These are phyloP conservation scores for Sclerotiophoma versabilis DNA, from an alignment of 2,329 filamentous ascomycete genomes.

Conservation along the genomic window DNA sequence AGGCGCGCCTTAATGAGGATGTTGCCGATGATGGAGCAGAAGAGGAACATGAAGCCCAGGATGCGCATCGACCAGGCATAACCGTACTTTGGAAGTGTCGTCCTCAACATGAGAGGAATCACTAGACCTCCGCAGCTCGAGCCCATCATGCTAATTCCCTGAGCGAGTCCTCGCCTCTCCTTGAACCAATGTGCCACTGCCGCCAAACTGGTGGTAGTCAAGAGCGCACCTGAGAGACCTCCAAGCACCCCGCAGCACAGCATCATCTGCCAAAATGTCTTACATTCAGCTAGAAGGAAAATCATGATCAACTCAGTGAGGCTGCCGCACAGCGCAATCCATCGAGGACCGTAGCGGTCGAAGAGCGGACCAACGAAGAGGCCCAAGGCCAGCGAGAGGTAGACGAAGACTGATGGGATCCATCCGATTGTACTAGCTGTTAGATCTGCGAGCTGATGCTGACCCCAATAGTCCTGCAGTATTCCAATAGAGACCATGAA, in stretches of 20 bases:
- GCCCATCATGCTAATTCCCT: conserved; percentile 51
- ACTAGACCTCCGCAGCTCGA: conserved; percentile 45
- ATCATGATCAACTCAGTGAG: conserved; percentile 37
- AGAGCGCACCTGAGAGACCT: conserved; percentile 49
- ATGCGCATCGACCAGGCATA: conserved; percentile 50
- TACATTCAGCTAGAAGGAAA: conserved; percentile 44
- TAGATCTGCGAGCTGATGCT: conserved; percentile 73
- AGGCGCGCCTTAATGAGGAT: conserved; percentile 46
- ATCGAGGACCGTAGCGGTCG: conserved; percentile 46
- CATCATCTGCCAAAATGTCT: conserved; percentile 53
- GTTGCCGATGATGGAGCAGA: conserved; percentile 44
- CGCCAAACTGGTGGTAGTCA: conserved; percentile 48
- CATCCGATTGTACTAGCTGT: conserved; percentile 74
- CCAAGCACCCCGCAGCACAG: conserved; percentile 50
- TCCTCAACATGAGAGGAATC: conserved; percentile 46
- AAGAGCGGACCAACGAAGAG: conserved; percentile 84
- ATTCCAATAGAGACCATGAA: conserved; percentile 65
- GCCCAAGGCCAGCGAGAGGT: conserved; percentile 81
- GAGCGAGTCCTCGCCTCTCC: conserved; percentile 44
- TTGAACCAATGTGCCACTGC: conserved; percentile 52
- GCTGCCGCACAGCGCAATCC: conserved; percentile 44
- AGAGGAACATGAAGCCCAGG: conserved; percentile 47
- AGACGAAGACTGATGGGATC: conserved; percentile 88
- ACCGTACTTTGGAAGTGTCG: conserved; percentile 44
- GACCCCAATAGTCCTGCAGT: conserved; percentile 79